Conservation (phyloP, 208 protist genomes). For the Dictyostelium gargantuum region DNA sequence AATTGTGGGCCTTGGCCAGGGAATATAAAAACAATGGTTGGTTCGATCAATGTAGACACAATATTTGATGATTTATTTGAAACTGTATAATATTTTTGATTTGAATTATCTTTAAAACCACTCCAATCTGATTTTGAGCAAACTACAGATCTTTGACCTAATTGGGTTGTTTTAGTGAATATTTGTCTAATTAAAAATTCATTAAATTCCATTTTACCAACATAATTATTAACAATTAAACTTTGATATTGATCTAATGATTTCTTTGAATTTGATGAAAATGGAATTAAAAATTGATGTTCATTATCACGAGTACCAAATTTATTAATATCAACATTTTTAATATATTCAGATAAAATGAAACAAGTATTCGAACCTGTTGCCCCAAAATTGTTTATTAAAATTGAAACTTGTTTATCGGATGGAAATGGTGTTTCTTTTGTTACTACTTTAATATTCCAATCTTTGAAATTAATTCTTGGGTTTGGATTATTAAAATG, state of each 20-base stretch:
- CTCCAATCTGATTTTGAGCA: background rate
- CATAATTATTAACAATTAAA: background rate
- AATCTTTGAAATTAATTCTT: background rate
- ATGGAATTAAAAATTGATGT: background rate
- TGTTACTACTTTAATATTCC: background rate
- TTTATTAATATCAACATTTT: background rate
- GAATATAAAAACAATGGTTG: constrained; percentile 20
- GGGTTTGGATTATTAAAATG: constrained; percentile 6
- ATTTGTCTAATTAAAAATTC: constrained; percentile 6
- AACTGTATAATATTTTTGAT: background rate
- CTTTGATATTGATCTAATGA: background rate
- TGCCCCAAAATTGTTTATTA: background rate
- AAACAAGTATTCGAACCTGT: background rate
- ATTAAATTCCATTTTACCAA: background rate
- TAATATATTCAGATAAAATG: background rate
- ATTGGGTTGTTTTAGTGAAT: background rate
- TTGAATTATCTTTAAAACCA: background rate
- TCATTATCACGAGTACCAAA: background rate
- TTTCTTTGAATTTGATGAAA: constrained; percentile 1
- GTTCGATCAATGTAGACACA: background rate
- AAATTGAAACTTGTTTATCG: background rate
- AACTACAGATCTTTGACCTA: background rate
- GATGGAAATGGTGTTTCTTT: background rate
- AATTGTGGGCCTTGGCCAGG: constrained; percentile 13
- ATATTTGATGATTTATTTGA: background rate